Conservation (phyloP, 2,329 filamentous ascomycete species). For the Periconia digitata region DNA sequence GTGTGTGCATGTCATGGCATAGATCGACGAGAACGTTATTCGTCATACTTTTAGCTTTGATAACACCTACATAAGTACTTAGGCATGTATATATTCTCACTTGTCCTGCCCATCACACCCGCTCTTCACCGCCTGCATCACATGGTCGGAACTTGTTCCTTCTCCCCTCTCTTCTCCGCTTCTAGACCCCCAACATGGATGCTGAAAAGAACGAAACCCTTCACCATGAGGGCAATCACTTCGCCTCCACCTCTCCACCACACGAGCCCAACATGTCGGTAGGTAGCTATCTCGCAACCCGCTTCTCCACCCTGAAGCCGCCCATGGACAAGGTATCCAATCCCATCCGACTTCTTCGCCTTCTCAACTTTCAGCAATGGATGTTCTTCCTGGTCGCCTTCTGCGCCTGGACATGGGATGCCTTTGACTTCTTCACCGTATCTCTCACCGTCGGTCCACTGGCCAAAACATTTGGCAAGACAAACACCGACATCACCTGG, state of each 20-base stretch:
- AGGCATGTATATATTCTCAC: background rate
- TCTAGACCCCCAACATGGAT: constrained; percentile 13
- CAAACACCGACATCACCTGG: constrained; percentile 63
- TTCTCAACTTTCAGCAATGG: constrained; percentile 60
- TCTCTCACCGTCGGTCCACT: constrained; percentile 58
- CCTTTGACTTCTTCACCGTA: constrained; percentile 66
- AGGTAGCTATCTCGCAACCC: constrained; percentile 55
- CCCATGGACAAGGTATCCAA: constrained; percentile 58
- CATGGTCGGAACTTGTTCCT: too few species aligned
- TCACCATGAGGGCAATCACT: constrained; percentile 6
- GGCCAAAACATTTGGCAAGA: constrained; percentile 55
- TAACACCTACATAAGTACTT: background rate
- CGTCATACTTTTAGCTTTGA: background rate
- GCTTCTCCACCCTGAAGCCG: constrained; percentile 58
- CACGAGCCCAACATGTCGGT: constrained; percentile 22
- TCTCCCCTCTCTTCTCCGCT: background rate
- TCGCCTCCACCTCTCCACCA: background rate
- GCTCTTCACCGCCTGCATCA: too few species aligned
- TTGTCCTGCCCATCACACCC: background rate
- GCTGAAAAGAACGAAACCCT: constrained; percentile 18
- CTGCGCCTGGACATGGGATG: constrained; percentile 51
- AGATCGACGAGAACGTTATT: too few species aligned
- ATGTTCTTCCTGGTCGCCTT: constrained; percentile 57
- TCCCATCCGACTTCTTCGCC: constrained; percentile 53
- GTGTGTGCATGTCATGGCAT: too few species aligned